Conservation (phyloP, 2,329 filamentous ascomycete species). For the Microdochium nivale region DNA sequence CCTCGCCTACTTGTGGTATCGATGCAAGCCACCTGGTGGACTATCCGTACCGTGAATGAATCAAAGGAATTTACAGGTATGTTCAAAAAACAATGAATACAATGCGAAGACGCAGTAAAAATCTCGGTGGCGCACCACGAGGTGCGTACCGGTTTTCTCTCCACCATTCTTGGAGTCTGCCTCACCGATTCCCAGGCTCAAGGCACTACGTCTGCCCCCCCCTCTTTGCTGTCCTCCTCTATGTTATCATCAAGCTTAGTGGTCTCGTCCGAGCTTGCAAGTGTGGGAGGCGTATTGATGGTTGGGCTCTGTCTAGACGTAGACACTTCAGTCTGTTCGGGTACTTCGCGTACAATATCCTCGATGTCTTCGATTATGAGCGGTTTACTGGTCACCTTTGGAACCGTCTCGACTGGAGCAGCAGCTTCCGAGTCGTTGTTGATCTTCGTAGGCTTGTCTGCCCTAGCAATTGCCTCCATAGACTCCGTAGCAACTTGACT, state of each 20-base stretch:
- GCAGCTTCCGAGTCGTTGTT: too few species aligned
- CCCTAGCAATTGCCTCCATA: background rate
- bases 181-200: too few species aligned
- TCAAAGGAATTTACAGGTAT: background rate
- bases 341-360: slow-evolving; percentile 11
- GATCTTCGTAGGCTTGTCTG: background rate
- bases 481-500: background rate
- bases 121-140: background rate
- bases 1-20: background rate
- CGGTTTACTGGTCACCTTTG: slow-evolving; percentile 9
- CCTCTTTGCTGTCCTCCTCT: too few species aligned
- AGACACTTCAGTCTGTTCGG: slow-evolving; percentile 3
- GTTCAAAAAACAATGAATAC: background rate
- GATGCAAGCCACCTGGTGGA: background rate
- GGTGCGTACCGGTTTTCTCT: background rate
- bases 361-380: slow-evolving; percentile 17
- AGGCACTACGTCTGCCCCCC: too few species aligned
- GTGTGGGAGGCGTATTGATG: too few species aligned
- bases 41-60: background rate
- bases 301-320: too few species aligned
- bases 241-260: too few species aligned
- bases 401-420: slow-evolving; percentile 2
- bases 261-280: too few species aligned
- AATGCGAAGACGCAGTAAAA: background rate
- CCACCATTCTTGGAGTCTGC: too few species aligned